Percentiles rank a stretch among this genome's conserved stretches.
phyloP scores from a whole-genome alignment of 179 eudicot genomes.

The Beta corolliflora region DNA sequence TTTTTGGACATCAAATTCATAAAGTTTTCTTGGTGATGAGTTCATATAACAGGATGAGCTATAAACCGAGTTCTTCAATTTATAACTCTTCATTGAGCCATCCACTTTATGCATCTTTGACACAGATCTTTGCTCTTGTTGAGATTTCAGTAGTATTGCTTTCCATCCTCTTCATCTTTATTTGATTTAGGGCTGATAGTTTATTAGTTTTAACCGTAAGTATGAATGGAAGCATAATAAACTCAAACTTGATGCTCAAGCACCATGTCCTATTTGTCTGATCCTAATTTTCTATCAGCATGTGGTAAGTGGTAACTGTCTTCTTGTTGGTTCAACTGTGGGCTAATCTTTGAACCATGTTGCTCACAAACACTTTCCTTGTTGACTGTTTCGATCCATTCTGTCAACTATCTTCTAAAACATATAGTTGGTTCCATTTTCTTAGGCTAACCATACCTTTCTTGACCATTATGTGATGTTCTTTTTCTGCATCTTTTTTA shows the following conservation, averaged over 20 bases:
- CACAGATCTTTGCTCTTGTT: neutral
- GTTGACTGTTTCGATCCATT: neutral
- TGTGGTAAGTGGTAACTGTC: neutral
- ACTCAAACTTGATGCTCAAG: neutral
- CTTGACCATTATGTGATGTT: neutral
- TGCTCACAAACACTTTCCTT: neutral
- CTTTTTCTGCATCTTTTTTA: neutral
- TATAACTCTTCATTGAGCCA: neutral
- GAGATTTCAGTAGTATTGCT: neutral
- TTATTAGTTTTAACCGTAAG: no score
- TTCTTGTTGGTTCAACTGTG: neutral
- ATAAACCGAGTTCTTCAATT: neutral
- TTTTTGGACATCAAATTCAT: no score
- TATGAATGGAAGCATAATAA: no score
- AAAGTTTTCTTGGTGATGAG: no score
- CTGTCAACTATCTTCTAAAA: neutral
- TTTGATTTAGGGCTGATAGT: neutral
- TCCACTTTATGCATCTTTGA: neutral
- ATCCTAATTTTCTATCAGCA: neutral
- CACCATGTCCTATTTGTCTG: neutral
- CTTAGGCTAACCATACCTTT: constrained; percentile 9
- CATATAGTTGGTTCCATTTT: neutral
- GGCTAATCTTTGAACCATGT: neutral
- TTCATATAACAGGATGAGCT: neutral
- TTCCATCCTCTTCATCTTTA: neutral